A percentile compares a stretch with the other conserved stretches of the same genome.
Evolutionary conservation across 1,139 yeast genomes (phyloP).

Genomic region (Yamadazyma triangularis): DNA sequence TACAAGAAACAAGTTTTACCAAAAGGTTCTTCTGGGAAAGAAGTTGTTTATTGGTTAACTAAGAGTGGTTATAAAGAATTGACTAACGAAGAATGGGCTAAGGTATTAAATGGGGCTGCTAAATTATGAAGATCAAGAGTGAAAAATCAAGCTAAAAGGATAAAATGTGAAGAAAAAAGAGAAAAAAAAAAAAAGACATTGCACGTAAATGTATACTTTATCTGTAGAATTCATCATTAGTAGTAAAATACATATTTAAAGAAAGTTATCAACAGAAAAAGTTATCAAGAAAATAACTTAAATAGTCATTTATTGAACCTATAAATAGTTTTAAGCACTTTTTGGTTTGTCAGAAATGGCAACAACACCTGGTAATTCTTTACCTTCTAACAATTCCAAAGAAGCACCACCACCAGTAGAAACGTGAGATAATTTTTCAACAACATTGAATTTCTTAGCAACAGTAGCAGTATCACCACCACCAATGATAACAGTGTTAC

Average conservation of each 20-base stretch:
- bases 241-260: no score
- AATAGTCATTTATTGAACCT: no score
- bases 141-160: no score
- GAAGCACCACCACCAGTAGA: conserved; percentile 99
- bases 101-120: conserved; percentile 39
- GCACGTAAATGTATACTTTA: no score
- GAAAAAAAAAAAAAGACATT: no score
- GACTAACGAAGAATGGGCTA: conserved; percentile 55
- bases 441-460: conserved; percentile 94
- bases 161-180: no score
- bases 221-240: no score
- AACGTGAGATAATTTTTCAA: conserved; percentile 91
- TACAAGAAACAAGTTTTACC: conserved; percentile 80
- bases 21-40: conserved; percentile 56
- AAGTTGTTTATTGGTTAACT: conserved; percentile 68
- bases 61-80: conserved; percentile 52
- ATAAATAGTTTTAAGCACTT: no score
- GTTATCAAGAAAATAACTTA: no score
- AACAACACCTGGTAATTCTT: conserved; percentile 93
- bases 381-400: conserved; percentile 95
- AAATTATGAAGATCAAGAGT: no score
- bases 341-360: conserved; percentile 79
- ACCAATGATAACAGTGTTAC: conserved; percentile 94
- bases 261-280: no score
- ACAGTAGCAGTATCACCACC: conserved; percentile 99